Evolutionary conservation across 352 stramenopile species (phyloP).

Genomic region (Globisporangium rhizosaccharum): DNA sequence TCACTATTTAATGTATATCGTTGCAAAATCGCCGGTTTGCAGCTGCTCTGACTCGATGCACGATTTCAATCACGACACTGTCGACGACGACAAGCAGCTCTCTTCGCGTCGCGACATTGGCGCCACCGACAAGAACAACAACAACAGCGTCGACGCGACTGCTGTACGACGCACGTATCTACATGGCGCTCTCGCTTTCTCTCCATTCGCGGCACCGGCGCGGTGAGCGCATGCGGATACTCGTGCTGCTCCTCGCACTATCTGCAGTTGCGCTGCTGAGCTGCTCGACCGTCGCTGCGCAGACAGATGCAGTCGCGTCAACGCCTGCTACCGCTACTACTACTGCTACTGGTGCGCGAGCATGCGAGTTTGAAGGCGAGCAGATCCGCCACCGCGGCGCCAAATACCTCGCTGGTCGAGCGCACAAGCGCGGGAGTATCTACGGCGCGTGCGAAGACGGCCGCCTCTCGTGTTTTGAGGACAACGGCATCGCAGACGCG

Average conservation of each 20-base stretch:
- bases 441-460: constrained; percentile 46
- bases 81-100: no score
- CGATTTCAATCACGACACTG: no score
- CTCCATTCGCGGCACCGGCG: background rate
- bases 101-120: no score
- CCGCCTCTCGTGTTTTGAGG: constrained; percentile 46
- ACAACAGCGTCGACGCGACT: background rate
- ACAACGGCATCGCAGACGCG: constrained; percentile 57
- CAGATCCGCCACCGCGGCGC: constrained; percentile 33
- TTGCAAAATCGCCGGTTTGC: no score
- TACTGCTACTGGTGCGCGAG: background rate
- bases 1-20: no score
- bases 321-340: background rate
- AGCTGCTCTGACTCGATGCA: no score
- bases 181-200: background rate
- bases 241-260: background rate
- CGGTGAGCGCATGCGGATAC: background rate
- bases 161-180: background rate
- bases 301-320: no score
- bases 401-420: constrained; percentile 44
- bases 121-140: no score
- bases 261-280: background rate
- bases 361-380: constrained; percentile 42
- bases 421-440: constrained; percentile 44
- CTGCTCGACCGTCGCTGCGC: background rate